These are phyloP conservation scores for Santalum album DNA, from an alignment of 164 flowering plant genomes.

Conservation along the genomic window DNA sequence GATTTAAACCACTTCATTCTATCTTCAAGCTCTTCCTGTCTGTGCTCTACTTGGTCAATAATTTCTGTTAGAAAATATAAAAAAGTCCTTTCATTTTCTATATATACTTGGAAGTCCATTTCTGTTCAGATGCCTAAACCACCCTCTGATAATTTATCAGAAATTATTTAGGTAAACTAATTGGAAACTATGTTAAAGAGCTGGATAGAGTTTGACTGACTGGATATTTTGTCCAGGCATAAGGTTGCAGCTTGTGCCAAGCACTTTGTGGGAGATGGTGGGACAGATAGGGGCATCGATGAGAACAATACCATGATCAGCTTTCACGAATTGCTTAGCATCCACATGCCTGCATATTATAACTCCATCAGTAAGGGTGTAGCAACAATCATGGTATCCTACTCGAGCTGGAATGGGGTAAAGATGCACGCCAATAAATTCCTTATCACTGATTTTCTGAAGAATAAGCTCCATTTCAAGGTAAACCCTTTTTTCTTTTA, in stretches of 20 bases:
- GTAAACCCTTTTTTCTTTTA: conserved; percentile 1
- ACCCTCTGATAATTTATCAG: no score
- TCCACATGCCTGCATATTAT: conserved; percentile 29
- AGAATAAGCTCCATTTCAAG: conserved; percentile 21
- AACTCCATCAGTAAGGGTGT: conserved; percentile 23
- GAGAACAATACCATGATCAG: conserved; percentile 23
- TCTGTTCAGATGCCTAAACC: no score
- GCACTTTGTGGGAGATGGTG: conserved; percentile 45
- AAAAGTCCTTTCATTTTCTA: no score
- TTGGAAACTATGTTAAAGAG: not conserved
- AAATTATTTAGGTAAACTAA: no score
- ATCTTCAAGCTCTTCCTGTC: no score
- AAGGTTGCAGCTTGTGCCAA: conserved; percentile 39
- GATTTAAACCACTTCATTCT: no score
- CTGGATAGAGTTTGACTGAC: not conserved
- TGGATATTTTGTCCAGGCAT: conserved; percentile 8
- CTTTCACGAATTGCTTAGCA: conserved; percentile 13
- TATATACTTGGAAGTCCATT: no score
- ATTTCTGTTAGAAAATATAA: no score
- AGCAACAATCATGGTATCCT: conserved; percentile 22
- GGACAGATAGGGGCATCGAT: conserved; percentile 29
- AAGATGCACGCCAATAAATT: conserved; percentile 22
- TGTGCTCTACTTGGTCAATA: no score
- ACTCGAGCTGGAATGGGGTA: conserved; percentile 22
- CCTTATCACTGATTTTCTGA: conserved; percentile 24